Evolutionary conservation across 768 basidiomycete species (phyloP).

Genomic region (Phylloporus rhodoxanthus): DNA sequence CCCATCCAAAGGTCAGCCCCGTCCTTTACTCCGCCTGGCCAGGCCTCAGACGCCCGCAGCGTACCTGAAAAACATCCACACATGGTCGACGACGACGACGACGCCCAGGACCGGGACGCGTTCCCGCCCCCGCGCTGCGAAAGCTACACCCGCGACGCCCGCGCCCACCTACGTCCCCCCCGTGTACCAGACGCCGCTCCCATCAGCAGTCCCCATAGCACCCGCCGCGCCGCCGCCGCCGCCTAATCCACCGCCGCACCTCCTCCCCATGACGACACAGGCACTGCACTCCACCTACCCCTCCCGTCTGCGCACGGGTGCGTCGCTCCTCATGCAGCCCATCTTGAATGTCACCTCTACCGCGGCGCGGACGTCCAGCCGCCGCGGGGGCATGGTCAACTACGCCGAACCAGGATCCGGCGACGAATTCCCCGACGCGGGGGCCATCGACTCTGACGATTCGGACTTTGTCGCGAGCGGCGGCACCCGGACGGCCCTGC

Average conservation of each 20-base stretch:
- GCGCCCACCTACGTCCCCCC: constrained; percentile 34
- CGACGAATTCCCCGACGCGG: constrained; percentile 76
- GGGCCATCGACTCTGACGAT: constrained; percentile 78
- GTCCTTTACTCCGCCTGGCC: neutral
- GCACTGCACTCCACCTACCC: constrained; percentile 79
- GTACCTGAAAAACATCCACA: constrained; percentile 65
- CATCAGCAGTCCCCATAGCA: constrained; percentile 25
- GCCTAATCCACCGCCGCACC: constrained; percentile 49
- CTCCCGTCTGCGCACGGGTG: constrained; percentile 85
- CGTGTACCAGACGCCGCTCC: constrained; percentile 33
- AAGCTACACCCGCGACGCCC: constrained; percentile 37
- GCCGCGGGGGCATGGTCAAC: constrained; percentile 70
- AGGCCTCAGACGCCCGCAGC: constrained; percentile 31
- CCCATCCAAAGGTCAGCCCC: constrained; percentile 26
- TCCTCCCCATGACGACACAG: constrained; percentile 59
- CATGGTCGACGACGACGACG: constrained; percentile 58
- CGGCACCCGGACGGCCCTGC: constrained; percentile 53
- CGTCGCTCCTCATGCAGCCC: constrained; percentile 88
- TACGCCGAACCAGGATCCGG: constrained; percentile 84
- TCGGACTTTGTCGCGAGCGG: constrained; percentile 72
- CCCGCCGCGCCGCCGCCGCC: constrained; percentile 28
- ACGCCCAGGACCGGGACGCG: constrained; percentile 40
- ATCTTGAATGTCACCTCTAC: constrained; percentile 45
- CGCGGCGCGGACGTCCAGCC: constrained; percentile 41
- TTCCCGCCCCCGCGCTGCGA: constrained; percentile 32